These are phyloP conservation scores for Mycena sp. DNA, from an alignment of 1,284 basidiomycete genomes.

Conservation along the genomic window DNA sequence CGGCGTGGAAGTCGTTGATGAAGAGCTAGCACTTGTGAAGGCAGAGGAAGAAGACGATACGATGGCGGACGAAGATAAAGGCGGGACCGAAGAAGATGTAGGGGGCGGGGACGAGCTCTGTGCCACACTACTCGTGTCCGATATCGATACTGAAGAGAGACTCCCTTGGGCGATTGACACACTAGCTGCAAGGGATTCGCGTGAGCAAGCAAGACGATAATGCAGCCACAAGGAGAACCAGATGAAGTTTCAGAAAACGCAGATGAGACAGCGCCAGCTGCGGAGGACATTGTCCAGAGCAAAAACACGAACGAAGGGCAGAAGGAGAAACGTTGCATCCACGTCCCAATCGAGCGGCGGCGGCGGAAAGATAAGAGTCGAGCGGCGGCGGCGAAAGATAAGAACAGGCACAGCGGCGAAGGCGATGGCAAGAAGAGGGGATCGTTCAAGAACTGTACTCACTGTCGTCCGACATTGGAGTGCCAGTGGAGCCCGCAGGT, in stretches of 20 bases:
- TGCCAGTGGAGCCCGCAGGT: no score
- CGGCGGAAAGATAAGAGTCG: constrained; percentile 7
- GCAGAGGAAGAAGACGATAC: neutral
- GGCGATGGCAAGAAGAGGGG: no score
- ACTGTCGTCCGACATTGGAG: constrained; percentile 8
- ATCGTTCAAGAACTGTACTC: neutral
- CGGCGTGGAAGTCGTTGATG: neutral
- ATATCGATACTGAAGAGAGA: neutral
- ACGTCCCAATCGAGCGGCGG: constrained; percentile 12
- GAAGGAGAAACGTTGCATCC: constrained; percentile 1
- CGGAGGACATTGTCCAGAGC: constrained; percentile 12
- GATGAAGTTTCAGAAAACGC: constrained; percentile 1
- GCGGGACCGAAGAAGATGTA: no score
- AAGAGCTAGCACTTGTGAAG: constrained; percentile 7
- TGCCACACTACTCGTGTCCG: neutral
- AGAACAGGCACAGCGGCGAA: neutral
- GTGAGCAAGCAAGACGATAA: no score
- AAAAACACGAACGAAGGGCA: no score
- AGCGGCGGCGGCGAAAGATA: neutral
- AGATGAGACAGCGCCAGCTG: neutral
- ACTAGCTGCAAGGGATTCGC: no score
- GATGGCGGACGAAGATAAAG: no score
- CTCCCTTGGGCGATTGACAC: no score
- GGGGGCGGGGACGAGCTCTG: no score
- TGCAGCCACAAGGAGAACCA: constrained; percentile 1